Percentiles rank a stretch among this genome's conserved stretches.
Evolutionary conservation across 2,329 filamentous ascomycete genomes (phyloP).

Genomic region (Orbilia ellipsospora): DNA sequence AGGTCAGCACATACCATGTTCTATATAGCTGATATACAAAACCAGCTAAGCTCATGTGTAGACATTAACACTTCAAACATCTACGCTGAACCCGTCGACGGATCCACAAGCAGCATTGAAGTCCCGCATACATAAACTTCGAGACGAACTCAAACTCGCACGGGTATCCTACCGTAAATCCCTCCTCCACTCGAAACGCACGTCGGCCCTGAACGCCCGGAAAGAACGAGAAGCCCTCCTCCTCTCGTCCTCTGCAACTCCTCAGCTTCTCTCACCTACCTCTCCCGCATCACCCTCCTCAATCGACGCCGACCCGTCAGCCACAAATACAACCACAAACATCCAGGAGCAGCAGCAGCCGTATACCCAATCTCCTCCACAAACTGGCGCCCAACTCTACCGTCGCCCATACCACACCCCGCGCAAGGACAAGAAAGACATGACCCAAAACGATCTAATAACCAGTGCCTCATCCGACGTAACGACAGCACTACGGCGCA

Average conservation of each 20-base stretch:
- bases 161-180: constrained; percentile 41
- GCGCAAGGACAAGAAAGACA: constrained; percentile 53
- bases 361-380: not conserved
- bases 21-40: not conserved
- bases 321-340: no score
- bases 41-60: constrained; percentile 56
- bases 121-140: constrained; percentile 74
- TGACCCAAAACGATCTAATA: constrained; percentile 77
- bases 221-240: constrained; percentile 54
- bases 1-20: constrained; percentile 28
- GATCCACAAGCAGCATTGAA: constrained; percentile 69
- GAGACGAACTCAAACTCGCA: constrained; percentile 74
- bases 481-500: constrained; percentile 82
- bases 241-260: constrained; percentile 5
- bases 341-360: no score
- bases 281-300: not conserved
- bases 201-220: constrained; percentile 37
- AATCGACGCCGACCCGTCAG: constrained; percentile 27
- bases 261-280: constrained; percentile 1
- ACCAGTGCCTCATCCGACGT: constrained; percentile 83
- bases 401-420: constrained; percentile 63
- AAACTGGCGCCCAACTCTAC: constrained; percentile 26
- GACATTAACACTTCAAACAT: constrained; percentile 67
- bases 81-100: constrained; percentile 68
- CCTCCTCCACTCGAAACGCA: constrained; percentile 44